Base-by-base conservation (phyloP, 306 rosid species). In the Vigna trinervia region DNA sequence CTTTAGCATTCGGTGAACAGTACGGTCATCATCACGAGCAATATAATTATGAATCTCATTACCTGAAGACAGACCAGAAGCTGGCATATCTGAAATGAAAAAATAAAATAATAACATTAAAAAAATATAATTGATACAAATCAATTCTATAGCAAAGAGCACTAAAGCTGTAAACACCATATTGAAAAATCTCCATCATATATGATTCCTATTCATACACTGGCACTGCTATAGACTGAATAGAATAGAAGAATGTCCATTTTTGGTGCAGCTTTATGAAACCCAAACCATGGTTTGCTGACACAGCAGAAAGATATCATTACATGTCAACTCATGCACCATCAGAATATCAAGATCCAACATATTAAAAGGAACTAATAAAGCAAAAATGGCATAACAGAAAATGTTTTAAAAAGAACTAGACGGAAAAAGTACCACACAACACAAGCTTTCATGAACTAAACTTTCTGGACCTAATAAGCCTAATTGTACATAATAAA, bases 31-130 rank as follows among this genome's bases (percentile, higher is more conserved):
- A 61, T 85, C 88, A 4, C 82, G 86, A 54, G 85, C 79, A 63
- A 87, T 75, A 87, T 93, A 88, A 71, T 71, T 83, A 53, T 83
- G 92, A 90, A 88, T 85, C 82, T 91, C 98, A 78, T 80, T 89
- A 60, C 90, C 93, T 51, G 92, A 64, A 64, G 81, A 60, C 72
- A 89, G 68, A 47, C 92, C 90, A 48, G 96, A 82, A 32, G 87
- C 22, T 53, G 77, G 74, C 79, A 84, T 83, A 46, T 93, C 96
- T 87, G 88, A 50, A 81, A 58, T 50, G 17, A 32, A 52, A 56
- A 10, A 56, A 22, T 56, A 56, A 53, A 56, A 20, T 20, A 54
- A 56, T 10, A 20, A 56, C 26, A 45, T 45, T 45, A 11, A 45
- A 11, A 43, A 45, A 45, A 45, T 11, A 0, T 12, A 45, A 45